Conservation (phyloP, 2,329 filamentous ascomycete species). For the Aspergillus candidus region DNA sequence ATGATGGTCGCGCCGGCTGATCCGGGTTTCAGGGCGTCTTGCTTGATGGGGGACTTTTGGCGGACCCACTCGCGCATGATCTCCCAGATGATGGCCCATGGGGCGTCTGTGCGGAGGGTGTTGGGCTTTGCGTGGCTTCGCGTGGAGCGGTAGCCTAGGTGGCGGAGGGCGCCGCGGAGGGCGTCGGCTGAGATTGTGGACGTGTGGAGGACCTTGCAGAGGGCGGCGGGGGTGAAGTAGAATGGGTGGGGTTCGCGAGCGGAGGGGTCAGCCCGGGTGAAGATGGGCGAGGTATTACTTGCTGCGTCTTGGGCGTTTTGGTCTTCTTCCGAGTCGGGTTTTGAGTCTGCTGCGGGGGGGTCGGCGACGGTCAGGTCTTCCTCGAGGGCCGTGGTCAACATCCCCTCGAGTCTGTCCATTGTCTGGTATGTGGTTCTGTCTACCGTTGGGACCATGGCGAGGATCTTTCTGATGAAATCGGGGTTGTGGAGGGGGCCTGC, state of each 20-base stretch:
- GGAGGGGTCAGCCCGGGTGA: slow-evolving; percentile 53
- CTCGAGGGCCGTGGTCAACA: slow-evolving; percentile 82
- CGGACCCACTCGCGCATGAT: slow-evolving; percentile 87
- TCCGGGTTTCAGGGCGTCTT: slow-evolving; percentile 61
- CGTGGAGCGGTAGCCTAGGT: slow-evolving; percentile 74
- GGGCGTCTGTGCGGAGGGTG: slow-evolving; percentile 88
- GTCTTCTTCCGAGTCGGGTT: slow-evolving; percentile 7
- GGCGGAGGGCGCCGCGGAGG: slow-evolving; percentile 72
- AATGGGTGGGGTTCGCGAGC: slow-evolving; percentile 71
- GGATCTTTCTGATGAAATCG: slow-evolving; percentile 71
- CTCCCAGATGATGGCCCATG: slow-evolving; percentile 86
- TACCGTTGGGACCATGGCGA: slow-evolving; percentile 63
- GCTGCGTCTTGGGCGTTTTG: slow-evolving; percentile 4
- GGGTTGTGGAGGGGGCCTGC: slow-evolving; percentile 80
- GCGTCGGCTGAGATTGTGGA: slow-evolving; percentile 71
- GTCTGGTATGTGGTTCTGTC: slow-evolving; percentile 72
- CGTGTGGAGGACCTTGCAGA: slow-evolving; percentile 73
- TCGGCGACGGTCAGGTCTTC: slow-evolving; percentile 48
- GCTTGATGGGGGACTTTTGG: slow-evolving; percentile 72
- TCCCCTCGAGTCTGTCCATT: slow-evolving; percentile 73
- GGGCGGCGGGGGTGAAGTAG: slow-evolving; percentile 70
- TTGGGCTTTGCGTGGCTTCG: slow-evolving; percentile 85
- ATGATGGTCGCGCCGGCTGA: slow-evolving; percentile 68
- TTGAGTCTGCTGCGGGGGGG: slow-evolving; percentile 10
- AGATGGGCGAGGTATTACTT: slow-evolving; percentile 26